A percentile compares a stretch with the other conserved stretches of the same genome.
These are phyloP conservation scores for Syncephalastrum contaminatum DNA, from an alignment of 371 early-diverging fungal species.

Conservation along the genomic window DNA sequence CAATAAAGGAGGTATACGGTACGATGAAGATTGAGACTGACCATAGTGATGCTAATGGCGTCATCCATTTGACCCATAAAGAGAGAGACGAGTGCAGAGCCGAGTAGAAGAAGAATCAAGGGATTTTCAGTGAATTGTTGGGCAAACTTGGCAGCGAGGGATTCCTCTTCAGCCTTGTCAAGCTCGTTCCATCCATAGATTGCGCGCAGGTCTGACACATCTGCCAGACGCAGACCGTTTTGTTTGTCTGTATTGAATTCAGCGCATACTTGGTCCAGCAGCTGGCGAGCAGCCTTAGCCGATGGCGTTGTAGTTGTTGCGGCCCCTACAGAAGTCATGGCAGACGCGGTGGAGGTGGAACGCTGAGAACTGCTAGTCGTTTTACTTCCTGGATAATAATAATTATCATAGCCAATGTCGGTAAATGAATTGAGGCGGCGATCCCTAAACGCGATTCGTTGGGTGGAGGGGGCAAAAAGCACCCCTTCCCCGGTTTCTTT, in stretches of 20 bases:
- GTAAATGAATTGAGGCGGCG: too few species aligned
- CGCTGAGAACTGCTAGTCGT: too few species aligned
- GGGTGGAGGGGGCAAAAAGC: too few species aligned
- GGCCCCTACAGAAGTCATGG: slow-evolving; percentile 1
- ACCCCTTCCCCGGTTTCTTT: too few species aligned
- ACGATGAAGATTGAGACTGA: slow-evolving; percentile 26
- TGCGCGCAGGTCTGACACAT: slow-evolving; percentile 52
- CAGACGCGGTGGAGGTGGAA: too few species aligned
- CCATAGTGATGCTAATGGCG: slow-evolving; percentile 92
- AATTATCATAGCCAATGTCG: too few species aligned
- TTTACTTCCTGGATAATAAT: too few species aligned
- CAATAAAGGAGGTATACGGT: slow-evolving; percentile 1
- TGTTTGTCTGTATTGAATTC: slow-evolving; percentile 52
- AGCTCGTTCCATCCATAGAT: slow-evolving; percentile 61
- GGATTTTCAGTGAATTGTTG: slow-evolving; percentile 64
- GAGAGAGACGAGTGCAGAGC: slow-evolving; percentile 82
- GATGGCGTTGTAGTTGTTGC: slow-evolving; percentile 48
- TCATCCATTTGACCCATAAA: slow-evolving; percentile 90
- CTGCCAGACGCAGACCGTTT: slow-evolving; percentile 52
- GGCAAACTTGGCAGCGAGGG: slow-evolving; percentile 39
- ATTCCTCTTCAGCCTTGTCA: slow-evolving; percentile 46
- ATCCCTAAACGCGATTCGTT: too few species aligned
- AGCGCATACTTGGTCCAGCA: slow-evolving; percentile 48
- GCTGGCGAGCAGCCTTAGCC: slow-evolving; percentile 60
- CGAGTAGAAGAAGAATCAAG: slow-evolving; percentile 85